A percentile compares a stretch with the other conserved stretches of the same genome.
phyloP scores from a whole-genome alignment of 208 protist genomes.

The Leishmania major region DNA sequence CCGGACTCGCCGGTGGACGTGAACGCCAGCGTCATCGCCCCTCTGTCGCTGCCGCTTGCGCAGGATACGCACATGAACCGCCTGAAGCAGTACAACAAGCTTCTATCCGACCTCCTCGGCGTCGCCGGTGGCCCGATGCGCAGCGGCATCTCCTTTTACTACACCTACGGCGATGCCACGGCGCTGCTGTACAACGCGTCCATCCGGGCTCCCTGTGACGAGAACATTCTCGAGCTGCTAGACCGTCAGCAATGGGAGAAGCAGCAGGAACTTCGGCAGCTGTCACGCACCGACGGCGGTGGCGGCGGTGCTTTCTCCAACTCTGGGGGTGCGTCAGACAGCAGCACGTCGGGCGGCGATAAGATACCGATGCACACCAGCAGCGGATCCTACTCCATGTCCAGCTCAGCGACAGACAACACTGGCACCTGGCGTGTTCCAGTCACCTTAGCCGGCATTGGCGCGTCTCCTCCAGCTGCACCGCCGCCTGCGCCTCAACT shows the following conservation, averaged over 20 bases:
- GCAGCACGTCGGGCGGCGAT: not conserved
- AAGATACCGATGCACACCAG: not conserved
- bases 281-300: not conserved
- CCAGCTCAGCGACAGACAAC: not conserved
- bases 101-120: conserved; percentile 42
- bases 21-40: not conserved
- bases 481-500: not conserved
- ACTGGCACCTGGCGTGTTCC: not conserved
- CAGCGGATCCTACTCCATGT: not conserved
- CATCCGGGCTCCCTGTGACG: conserved; percentile 42
- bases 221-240: conserved; percentile 41
- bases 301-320: not conserved
- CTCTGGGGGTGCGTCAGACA: not conserved
- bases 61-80: conserved; percentile 32
- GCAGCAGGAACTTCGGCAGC: conserved; percentile 10
- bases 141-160: conserved; percentile 56
- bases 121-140: conserved; percentile 42
- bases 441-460: not conserved
- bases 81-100: conserved; percentile 38
- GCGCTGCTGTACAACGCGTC: conserved; percentile 62
- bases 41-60: not conserved
- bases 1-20: conserved; percentile 17
- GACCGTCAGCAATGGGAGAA: conserved; percentile 20
- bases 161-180: conserved; percentile 58
- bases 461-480: not conserved